These are phyloP conservation scores for Candida schatavii DNA, from an alignment of 805 yeast species.

Conservation along the genomic window DNA sequence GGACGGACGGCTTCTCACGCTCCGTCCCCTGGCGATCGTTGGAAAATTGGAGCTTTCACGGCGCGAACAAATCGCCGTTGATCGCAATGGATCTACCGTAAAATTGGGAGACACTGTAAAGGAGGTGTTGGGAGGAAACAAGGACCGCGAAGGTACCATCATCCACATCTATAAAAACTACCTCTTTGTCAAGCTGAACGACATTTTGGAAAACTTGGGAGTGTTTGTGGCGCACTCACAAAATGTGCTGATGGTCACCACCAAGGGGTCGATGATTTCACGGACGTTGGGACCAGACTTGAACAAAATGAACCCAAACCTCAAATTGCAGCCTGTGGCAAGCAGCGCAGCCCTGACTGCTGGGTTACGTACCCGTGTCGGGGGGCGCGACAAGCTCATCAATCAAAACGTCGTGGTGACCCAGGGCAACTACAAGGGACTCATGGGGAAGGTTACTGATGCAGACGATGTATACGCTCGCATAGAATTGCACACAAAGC, in stretches of 20 bases:
- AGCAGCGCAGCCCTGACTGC: slow-evolving; percentile 42
- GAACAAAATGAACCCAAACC: slow-evolving; percentile 81
- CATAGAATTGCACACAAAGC: slow-evolving; percentile 89
- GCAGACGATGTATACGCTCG: slow-evolving; percentile 90
- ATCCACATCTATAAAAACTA: slow-evolving; percentile 80
- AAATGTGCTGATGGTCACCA: slow-evolving; percentile 78
- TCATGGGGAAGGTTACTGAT: slow-evolving; percentile 89
- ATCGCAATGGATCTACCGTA: slow-evolving; percentile 78
- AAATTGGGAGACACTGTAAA: slow-evolving; percentile 91
- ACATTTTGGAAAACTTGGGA: slow-evolving; percentile 82
- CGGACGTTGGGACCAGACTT: slow-evolving; percentile 61
- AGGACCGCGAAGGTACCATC: slow-evolving; percentile 80
- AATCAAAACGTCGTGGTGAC: slow-evolving; percentile 83
- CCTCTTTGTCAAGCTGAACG: slow-evolving; percentile 78
- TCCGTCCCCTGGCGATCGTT: slow-evolving; percentile 80
- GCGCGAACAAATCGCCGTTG: slow-evolving; percentile 81
- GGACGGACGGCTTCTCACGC: slow-evolving; percentile 70
- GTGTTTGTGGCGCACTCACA: slow-evolving; percentile 77
- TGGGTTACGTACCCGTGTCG: slow-evolving; percentile 47
- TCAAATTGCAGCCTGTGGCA: slow-evolving; percentile 51
- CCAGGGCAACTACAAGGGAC: slow-evolving; percentile 92
- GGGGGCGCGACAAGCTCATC: slow-evolving; percentile 79
- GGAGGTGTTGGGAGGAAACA: slow-evolving; percentile 69
- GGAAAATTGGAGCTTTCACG: slow-evolving; percentile 63
- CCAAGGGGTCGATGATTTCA: slow-evolving; percentile 71